phyloP scores from a whole-genome alignment of 805 yeast species.

The Lipomyces starkeyi region DNA sequence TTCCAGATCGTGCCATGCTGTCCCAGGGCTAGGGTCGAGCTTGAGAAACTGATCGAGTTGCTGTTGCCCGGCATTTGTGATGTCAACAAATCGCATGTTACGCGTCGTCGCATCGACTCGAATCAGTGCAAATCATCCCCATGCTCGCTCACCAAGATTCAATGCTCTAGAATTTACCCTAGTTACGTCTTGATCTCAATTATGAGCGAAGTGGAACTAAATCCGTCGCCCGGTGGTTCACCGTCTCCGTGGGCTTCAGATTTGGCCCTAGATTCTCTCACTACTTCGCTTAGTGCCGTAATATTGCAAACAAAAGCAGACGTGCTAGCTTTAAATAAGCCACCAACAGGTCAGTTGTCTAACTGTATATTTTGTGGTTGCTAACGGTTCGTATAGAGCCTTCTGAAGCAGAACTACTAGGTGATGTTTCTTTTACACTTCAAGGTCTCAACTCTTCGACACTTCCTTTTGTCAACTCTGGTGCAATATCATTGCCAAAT shows the following conservation, averaged over 20 bases:
- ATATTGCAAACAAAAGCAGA: slow-evolving; percentile 25
- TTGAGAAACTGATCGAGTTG: background rate
- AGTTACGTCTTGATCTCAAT: no score
- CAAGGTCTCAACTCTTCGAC: slow-evolving; percentile 44
- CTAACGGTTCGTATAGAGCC: slow-evolving; percentile 27
- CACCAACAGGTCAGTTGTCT: slow-evolving; percentile 21
- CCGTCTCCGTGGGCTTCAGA: slow-evolving; percentile 22
- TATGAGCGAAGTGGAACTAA: background rate
- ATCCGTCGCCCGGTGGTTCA: background rate
- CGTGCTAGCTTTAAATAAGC: slow-evolving; percentile 24
- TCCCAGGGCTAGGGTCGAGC: background rate
- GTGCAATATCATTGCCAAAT: slow-evolving; percentile 52
- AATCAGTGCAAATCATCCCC: background rate
- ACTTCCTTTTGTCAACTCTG: slow-evolving; percentile 29
- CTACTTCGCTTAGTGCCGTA: slow-evolving; percentile 7
- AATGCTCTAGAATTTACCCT: no score
- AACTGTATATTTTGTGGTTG: background rate
- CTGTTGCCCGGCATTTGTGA: background rate
- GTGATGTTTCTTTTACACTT: slow-evolving; percentile 44
- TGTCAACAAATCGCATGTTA: no score
- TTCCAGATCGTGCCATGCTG: background rate
- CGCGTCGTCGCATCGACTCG: no score
- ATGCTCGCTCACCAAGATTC: background rate
- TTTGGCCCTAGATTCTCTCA: background rate
- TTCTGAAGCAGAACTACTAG: slow-evolving; percentile 36